Conservation (phyloP, 169 alveolate genomes). For the Perkinsus olseni region DNA sequence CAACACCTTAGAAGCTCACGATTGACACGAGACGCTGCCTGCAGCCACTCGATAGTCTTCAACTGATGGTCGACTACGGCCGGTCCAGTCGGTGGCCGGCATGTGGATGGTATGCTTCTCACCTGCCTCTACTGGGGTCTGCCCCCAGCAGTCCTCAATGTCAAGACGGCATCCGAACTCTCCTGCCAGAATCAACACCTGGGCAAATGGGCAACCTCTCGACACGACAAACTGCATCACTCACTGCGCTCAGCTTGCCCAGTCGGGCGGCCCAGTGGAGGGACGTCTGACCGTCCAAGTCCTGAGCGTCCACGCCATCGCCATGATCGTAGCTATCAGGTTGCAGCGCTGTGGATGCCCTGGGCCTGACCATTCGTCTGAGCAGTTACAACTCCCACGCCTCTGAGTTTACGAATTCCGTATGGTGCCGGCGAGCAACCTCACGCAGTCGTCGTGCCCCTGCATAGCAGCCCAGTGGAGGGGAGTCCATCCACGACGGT, state of each 20-base stretch:
- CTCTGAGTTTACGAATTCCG: not conserved
- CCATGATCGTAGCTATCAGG: not conserved
- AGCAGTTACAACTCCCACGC: not conserved
- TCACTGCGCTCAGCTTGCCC: not conserved
- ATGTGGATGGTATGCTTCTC: not conserved
- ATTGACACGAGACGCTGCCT: not conserved
- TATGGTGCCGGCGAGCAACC: not conserved
- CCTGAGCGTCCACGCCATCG: not conserved
- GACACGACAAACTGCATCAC: not conserved
- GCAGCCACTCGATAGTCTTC: not conserved
- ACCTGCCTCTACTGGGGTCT: not conserved
- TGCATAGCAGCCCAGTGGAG: not conserved
- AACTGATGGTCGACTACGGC: not conserved
- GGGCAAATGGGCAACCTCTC: not conserved
- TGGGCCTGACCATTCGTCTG: too few relatives aligned
- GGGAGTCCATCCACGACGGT: not conserved
- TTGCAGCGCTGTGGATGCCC: not conserved
- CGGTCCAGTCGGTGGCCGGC: not conserved
- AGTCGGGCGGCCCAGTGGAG: not conserved
- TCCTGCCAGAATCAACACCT: not conserved
- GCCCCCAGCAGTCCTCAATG: not conserved
- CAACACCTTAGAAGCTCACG: not conserved
- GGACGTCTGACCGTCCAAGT: not conserved
- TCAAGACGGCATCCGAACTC: not conserved
- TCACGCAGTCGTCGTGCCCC: not conserved